Evolutionary conservation across 768 basidiomycete genomes (phyloP).

Genomic region (Lyophyllum decastes): DNA sequence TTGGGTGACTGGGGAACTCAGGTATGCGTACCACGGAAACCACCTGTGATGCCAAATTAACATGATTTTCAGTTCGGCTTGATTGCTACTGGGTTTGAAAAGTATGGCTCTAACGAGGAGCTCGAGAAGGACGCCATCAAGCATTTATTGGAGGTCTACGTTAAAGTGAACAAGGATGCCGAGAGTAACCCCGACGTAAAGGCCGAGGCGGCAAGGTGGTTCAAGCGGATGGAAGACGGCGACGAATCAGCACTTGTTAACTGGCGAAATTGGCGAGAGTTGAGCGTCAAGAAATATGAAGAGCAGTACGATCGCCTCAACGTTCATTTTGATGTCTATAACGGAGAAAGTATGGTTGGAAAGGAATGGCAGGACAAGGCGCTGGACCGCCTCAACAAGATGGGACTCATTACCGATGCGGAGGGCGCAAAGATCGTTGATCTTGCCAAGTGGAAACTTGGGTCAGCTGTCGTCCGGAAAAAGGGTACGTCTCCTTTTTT

Average conservation of each 20-base stretch:
- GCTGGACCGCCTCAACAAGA: conserved; percentile 63
- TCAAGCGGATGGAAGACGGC: conserved; percentile 94
- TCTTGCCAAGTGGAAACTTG: conserved; percentile 87
- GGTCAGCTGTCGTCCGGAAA: conserved; percentile 88
- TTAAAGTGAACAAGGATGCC: conserved; percentile 89
- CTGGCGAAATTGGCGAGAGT: conserved; percentile 91
- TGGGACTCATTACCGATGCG: conserved; percentile 73
- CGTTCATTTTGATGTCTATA: conserved; percentile 89
- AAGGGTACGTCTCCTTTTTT: conserved; percentile 48
- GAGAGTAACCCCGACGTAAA: conserved; percentile 72
- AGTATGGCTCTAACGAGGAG: conserved; percentile 84
- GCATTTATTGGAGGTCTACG: conserved; percentile 93
- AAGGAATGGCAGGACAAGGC: conserved; percentile 75
- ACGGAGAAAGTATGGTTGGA: conserved; percentile 83
- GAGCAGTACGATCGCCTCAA: conserved; percentile 89
- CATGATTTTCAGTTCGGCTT: conserved; percentile 64
- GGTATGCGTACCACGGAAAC: conserved; percentile 43
- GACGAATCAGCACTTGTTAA: conserved; percentile 81
- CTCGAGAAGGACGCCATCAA: conserved; percentile 90
- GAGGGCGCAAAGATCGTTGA: conserved; percentile 88
- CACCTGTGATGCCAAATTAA: not conserved
- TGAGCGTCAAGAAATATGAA: conserved; percentile 88
- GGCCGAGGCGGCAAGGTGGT: conserved; percentile 78
- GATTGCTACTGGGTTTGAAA: conserved; percentile 88
- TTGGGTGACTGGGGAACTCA: conserved; percentile 99